Conservation (phyloP, 2,329 filamentous ascomycete genomes). For the Fusarium bulbicola region DNA sequence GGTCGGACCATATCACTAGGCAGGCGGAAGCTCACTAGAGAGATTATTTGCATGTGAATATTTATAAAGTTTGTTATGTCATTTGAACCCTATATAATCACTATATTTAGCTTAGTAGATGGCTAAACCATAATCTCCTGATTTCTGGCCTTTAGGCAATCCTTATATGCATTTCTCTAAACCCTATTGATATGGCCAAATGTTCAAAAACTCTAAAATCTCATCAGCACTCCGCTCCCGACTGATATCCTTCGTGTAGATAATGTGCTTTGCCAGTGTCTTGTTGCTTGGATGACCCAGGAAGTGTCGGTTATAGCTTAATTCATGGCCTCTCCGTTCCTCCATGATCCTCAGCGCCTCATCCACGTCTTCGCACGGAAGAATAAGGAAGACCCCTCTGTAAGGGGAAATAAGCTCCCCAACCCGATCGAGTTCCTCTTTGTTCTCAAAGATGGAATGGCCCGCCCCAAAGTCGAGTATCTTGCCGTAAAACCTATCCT, state of each 20-base stretch:
- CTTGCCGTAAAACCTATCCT: neutral
- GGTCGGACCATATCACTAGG: neutral
- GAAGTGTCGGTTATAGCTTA: neutral
- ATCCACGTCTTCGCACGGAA: neutral
- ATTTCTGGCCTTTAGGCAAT: neutral
- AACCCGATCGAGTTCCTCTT: neutral
- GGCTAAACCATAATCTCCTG: fast-evolving
- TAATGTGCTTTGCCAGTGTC: neutral
- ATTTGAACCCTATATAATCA: too few relatives aligned
- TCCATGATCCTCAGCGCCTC: neutral
- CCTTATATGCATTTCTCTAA: fast-evolving
- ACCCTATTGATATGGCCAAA: fast-evolving
- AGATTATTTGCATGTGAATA: neutral
- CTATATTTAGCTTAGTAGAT: fast-evolving
- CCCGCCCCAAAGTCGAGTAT: neutral
- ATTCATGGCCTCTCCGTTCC: neutral
- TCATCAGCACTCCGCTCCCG: too few relatives aligned
- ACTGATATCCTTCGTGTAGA: neutral
- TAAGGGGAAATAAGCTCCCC: fast-evolving
- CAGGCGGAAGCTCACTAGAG: neutral
- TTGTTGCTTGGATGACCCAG: neutral
- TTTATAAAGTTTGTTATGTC: fast-evolving
- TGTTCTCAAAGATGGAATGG: neutral
- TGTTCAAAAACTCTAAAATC: fast-evolving
- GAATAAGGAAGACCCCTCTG: neutral